phyloP scores from a whole-genome alignment of 2,329 filamentous ascomycete species.

The Didymellaceae sp. region DNA sequence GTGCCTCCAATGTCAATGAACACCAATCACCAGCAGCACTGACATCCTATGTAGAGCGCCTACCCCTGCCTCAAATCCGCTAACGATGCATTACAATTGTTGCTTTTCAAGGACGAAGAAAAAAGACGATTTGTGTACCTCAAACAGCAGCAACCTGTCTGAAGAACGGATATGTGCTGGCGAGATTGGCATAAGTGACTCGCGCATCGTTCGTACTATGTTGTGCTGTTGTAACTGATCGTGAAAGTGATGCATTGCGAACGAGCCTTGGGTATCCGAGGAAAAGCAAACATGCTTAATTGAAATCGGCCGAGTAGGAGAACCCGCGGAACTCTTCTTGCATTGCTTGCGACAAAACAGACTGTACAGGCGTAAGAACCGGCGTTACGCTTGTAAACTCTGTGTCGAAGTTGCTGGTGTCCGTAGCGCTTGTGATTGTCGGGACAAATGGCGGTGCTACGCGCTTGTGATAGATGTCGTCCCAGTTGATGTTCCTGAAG shows the following conservation, averaged over 20 bases:
- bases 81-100: constrained; percentile 19
- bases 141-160: not conserved
- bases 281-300: constrained; percentile 46
- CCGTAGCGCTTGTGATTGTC: constrained; percentile 86
- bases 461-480: constrained; percentile 96
- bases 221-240: not conserved
- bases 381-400: constrained; percentile 99
- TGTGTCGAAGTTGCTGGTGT: constrained; percentile 99
- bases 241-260: constrained; percentile 9
- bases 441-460: constrained; percentile 89
- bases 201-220: not conserved
- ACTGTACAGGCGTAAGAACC: constrained; percentile 95
- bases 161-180: not conserved
- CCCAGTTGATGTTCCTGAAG: constrained; percentile 98
- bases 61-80: not conserved
- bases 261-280: constrained; percentile 26
- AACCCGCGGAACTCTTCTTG: constrained; percentile 99
- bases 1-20: not conserved
- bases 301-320: constrained; percentile 94
- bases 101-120: constrained; percentile 18
- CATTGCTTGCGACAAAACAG: constrained; percentile 96
- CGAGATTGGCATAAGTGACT: not conserved
- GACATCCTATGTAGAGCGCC: not conserved
- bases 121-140: constrained; percentile 10
- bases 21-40: constrained; percentile 2